Conservation (phyloP, 1,139 yeast species). For the Lodderomyces pseudojiufengensis region DNA sequence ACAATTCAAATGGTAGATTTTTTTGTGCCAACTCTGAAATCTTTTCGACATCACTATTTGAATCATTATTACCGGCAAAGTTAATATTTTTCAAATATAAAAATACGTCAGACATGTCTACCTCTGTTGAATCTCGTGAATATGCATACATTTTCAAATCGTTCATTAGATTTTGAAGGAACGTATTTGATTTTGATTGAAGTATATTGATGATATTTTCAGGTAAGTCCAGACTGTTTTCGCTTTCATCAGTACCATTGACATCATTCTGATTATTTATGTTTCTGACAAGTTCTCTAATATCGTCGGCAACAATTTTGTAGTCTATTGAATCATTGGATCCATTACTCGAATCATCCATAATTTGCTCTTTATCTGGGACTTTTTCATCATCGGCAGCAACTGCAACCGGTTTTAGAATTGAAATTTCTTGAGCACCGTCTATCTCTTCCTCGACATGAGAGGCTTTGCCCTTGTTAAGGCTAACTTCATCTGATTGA, state of each 20-base stretch:
- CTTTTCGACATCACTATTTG: conserved; percentile 17
- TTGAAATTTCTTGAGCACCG: too few relatives aligned
- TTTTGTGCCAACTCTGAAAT: conserved; percentile 34
- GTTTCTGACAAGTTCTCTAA: conserved; percentile 6
- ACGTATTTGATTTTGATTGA: conserved; percentile 24
- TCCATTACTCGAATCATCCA: too few relatives aligned
- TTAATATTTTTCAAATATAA: conserved; percentile 34
- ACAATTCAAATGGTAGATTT: conserved; percentile 35
- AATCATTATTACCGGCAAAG: conserved; percentile 19
- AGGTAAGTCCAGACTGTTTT: not conserved
- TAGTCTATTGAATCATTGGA: not conserved
- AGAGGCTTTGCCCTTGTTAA: too few relatives aligned
- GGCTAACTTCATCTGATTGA: too few relatives aligned
- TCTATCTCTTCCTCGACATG: too few relatives aligned
- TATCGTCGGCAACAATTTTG: conserved; percentile 1
- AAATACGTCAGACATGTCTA: conserved; percentile 35
- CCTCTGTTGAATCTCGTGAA: conserved; percentile 27
- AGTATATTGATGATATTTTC: conserved; percentile 10
- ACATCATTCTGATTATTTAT: conserved; percentile 5
- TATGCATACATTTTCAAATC: conserved; percentile 35
- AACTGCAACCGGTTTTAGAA: too few relatives aligned
- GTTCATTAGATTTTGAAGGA: conserved; percentile 29
- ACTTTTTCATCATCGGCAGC: too few relatives aligned
- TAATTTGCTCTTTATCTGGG: too few relatives aligned
- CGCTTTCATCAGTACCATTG: not conserved